Evolutionary conservation across 2,329 filamentous ascomycete genomes (phyloP), one percentile per base, ranked within the genome.

Genomic region (Pestalotiopsis sp.): DNA sequence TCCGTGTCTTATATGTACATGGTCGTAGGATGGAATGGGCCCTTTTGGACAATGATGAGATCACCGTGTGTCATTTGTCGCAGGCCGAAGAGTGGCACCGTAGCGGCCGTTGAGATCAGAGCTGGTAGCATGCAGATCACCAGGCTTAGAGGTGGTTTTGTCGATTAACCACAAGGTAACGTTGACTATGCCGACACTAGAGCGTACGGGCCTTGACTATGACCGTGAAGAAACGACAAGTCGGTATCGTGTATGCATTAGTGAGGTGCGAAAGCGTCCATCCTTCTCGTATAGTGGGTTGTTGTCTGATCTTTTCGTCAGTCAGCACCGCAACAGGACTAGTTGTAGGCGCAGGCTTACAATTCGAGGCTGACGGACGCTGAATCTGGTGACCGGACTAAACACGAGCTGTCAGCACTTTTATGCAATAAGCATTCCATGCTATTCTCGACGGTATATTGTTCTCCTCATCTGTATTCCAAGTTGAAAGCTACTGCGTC

Each of bases 301-400:
- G 49, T 20, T 14, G 49, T 55, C 49, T 20, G 20, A 36, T 36
- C 57, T 60, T 14, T 23, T 23, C 3, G 20, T 23, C 20, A n/a
- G 57, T 60, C 57, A 60, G 57, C 23, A 13, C 57, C 20, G 9
- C 11, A 60, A 60, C 23, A 27, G 9, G 57, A 60, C 31, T 60
- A 60, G 57, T 36, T 36, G 57, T 20, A 60, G 57, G 57, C 57
- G 57, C 57, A 60, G 57, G 57, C 57, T 60, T 60, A 60, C 57
- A 23, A 14, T 45, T 13, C 11, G 12, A 12, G 12, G 12, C 14
- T 45, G 17, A 52, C 45, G 7, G 20, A 9, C 7, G 17, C 45
- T n/a, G 17, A 9, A 52, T 52, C 45, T 52, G 17, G 45, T n/a
- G 17, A 5, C 20, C 17, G 45, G 45, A n/a, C 45, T 52, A 52